These are phyloP conservation scores for Aspergillus cristatus DNA, from an alignment of 495 filamentous ascomycete species.

Conservation along the genomic window DNA sequence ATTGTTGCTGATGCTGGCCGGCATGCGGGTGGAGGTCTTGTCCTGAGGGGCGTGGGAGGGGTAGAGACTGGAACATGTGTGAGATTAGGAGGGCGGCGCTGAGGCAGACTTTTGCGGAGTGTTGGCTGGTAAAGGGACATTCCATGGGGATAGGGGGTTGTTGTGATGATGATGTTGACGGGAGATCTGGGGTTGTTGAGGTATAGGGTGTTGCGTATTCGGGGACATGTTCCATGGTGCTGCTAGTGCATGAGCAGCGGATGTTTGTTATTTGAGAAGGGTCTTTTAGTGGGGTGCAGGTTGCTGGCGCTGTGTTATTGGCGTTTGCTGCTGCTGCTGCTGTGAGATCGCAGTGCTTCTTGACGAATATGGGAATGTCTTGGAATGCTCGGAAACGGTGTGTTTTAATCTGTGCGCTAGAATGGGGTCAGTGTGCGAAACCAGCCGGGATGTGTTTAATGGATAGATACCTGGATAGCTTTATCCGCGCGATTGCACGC, in stretches of 20 bases:
- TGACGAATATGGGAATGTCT: constrained; percentile 50
- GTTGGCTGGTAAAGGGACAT: constrained; percentile 43
- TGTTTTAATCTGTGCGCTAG: constrained; percentile 51
- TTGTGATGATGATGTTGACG: constrained; percentile 14
- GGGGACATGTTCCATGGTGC: constrained; percentile 24
- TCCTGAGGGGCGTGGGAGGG: constrained; percentile 34
- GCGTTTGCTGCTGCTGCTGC: constrained; percentile 26
- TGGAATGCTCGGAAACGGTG: constrained; percentile 53
- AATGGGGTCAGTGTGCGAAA: constrained; percentile 2
- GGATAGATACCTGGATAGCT: constrained; percentile 42
- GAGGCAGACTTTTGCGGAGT: constrained; percentile 47
- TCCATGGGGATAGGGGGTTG: constrained; percentile 22
- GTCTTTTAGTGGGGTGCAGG: constrained; percentile 16
- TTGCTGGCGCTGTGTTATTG: constrained; percentile 13
- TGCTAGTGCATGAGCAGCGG: constrained; percentile 26
- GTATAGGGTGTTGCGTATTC: constrained; percentile 28
- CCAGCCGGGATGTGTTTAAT: background rate
- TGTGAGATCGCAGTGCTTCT: constrained; percentile 49
- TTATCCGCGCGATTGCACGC: constrained; percentile 47
- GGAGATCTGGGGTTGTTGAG: constrained; percentile 29
- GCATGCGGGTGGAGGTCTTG: constrained; percentile 3
- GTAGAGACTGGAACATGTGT: constrained; percentile 40
- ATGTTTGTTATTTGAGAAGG: constrained; percentile 21
- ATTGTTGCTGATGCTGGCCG: constrained; percentile 8
- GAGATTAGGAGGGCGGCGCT: constrained; percentile 43